Evolutionary conservation across 305 asterid species (phyloP).

Genomic region (Euphrasia arctica): DNA sequence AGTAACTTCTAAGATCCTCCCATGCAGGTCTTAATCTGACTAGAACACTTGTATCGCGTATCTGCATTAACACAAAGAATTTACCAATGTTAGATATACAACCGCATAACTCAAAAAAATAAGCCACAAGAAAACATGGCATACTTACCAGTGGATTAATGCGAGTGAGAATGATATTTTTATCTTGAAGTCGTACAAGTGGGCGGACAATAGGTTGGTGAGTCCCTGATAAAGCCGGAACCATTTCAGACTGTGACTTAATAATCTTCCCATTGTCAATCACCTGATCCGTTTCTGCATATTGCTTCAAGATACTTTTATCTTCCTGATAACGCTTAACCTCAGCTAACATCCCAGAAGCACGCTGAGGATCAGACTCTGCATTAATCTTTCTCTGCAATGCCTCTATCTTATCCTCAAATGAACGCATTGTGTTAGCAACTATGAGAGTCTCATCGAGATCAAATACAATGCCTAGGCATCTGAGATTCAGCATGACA

Average conservation of each 20-base stretch:
- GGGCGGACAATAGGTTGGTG: slow-evolving; percentile 91
- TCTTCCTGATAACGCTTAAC: slow-evolving; percentile 89
- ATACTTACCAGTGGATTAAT: slow-evolving; percentile 73
- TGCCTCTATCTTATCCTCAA: slow-evolving; percentile 89
- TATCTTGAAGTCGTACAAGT: slow-evolving; percentile 80
- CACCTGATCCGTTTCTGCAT: slow-evolving; percentile 91
- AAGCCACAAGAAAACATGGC: slow-evolving; percentile 17
- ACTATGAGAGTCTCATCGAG: slow-evolving; percentile 96
- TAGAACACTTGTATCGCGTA: slow-evolving; percentile 97
- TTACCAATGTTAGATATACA: slow-evolving; percentile 9
- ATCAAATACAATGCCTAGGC: slow-evolving; percentile 96
- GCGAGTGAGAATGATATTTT: slow-evolving; percentile 89
- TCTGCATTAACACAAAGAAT: slow-evolving; percentile 42
- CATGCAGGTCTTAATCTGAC: slow-evolving; percentile 99
- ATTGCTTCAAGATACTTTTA: slow-evolving; percentile 78
- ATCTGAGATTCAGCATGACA: slow-evolving; percentile 88
- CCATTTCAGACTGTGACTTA: slow-evolving; percentile 83
- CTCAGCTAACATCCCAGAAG: slow-evolving; percentile 75
- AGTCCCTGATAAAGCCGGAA: slow-evolving; percentile 73
- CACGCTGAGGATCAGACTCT: slow-evolving; percentile 84
- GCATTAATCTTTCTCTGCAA: slow-evolving; percentile 70
- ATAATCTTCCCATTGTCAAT: slow-evolving; percentile 78
- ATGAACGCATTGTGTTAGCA: slow-evolving; percentile 94
- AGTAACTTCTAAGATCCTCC: slow-evolving; percentile 95
- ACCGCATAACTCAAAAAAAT: slow-evolving; percentile 2